Conservation (phyloP, 129 eudicot species). For the Artemisia argyi region DNA sequence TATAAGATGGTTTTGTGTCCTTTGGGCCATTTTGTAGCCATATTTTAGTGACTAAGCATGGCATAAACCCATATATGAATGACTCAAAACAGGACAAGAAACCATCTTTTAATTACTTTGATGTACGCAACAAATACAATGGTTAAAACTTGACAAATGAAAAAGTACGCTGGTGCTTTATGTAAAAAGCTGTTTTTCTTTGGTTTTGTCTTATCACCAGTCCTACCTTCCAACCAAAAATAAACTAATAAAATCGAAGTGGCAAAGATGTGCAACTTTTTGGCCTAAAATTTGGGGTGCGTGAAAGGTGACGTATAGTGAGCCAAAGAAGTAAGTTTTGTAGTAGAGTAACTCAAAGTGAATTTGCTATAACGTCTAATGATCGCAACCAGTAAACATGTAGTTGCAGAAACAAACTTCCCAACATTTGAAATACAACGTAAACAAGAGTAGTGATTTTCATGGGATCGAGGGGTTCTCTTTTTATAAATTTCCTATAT, state of each 20-base stretch:
- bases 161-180: not conserved
- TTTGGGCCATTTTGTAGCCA: too few species aligned
- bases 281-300: not conserved
- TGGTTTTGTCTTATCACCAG: not conserved
- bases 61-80: too few species aligned
- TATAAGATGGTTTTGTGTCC: too few species aligned
- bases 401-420: not conserved
- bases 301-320: not conserved
- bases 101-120: too few species aligned
- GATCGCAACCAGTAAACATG: not conserved
- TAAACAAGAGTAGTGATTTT: too few species aligned
- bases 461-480: not conserved
- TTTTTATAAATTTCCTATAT: not conserved
- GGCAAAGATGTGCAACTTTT: not conserved
- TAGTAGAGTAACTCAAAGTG: not conserved
- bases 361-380: not conserved
- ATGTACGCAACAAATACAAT: too few species aligned
- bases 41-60: too few species aligned
- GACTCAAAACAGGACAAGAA: too few species aligned
- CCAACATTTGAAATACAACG: too few species aligned
- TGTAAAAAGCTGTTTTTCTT: not conserved
- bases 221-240: not conserved
- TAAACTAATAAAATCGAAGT: not conserved
- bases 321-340: not conserved
- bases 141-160: too few species aligned